phyloP scores from a whole-genome alignment of 768 basidiomycete genomes.

The Hypholoma sublateritium region DNA sequence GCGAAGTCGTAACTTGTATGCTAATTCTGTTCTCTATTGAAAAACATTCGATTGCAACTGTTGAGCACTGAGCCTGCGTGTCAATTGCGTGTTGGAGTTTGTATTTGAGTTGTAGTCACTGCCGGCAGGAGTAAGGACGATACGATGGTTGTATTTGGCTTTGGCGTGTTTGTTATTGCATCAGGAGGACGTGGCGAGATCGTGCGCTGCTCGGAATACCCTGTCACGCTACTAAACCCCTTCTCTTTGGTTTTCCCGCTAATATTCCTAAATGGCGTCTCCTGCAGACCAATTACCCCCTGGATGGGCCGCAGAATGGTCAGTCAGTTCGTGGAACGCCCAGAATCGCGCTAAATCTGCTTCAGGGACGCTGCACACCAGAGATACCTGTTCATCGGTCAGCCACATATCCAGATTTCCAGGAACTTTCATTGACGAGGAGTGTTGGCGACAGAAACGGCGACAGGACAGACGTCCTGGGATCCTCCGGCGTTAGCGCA shows the following conservation, averaged over 20 bases:
- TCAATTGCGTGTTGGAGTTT: not conserved
- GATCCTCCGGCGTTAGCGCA: slow-evolving; percentile 59
- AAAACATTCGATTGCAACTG: too few relatives aligned
- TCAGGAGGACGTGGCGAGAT: slow-evolving; percentile 26
- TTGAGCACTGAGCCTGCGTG: not conserved
- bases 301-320: slow-evolving; percentile 96
- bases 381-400: slow-evolving; percentile 88
- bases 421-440: slow-evolving; percentile 18
- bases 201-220: slow-evolving; percentile 16
- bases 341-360: slow-evolving; percentile 18
- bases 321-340: slow-evolving; percentile 19
- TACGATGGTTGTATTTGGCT: slow-evolving; percentile 25
- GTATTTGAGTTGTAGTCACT: too few relatives aligned
- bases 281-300: slow-evolving; percentile 74
- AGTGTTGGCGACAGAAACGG: slow-evolving; percentile 59
- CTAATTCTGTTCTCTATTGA: too few relatives aligned
- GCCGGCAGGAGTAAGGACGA: not conserved
- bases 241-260: slow-evolving; percentile 9
- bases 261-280: slow-evolving; percentile 40
- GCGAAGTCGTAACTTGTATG: too few relatives aligned
- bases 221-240: slow-evolving; percentile 18
- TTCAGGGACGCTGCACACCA: slow-evolving; percentile 78
- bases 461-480: slow-evolving; percentile 87
- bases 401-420: slow-evolving; percentile 30
- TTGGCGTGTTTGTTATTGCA: slow-evolving; percentile 20